phyloP scores from a whole-genome alignment of 139 green algal species.

The Picochlorum sp. region DNA sequence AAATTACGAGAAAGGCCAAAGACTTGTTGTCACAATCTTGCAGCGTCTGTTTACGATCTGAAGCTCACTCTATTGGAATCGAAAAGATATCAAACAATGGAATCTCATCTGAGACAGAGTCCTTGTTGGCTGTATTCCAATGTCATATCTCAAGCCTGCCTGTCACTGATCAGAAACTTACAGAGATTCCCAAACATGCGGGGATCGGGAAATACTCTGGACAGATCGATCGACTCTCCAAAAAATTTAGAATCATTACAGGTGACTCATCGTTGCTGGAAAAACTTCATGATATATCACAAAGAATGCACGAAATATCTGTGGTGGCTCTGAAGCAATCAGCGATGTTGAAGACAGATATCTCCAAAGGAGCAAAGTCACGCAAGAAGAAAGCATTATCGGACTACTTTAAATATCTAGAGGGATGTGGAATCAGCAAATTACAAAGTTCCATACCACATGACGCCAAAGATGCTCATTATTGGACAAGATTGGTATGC shows the following conservation, averaged over 20 bases:
- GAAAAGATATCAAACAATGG: background rate
- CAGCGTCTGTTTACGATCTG: background rate
- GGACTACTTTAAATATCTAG: constrained; percentile 51
- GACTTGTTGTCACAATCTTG: constrained; percentile 13
- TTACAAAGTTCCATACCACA: constrained; percentile 50
- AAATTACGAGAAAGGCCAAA: constrained; percentile 24
- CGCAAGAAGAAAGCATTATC: constrained; percentile 88
- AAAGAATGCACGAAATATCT: constrained; percentile 44
- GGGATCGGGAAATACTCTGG: too few species aligned
- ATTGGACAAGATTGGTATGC: constrained; percentile 37
- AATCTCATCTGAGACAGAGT: too few species aligned
- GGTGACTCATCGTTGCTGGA: too few species aligned
- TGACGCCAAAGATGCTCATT: constrained; percentile 28
- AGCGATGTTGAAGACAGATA: constrained; percentile 41
- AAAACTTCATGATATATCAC: constrained; percentile 1
- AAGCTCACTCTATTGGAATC: background rate
- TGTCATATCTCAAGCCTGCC: too few species aligned
- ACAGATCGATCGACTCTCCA: too few species aligned
- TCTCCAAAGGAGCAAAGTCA: constrained; percentile 55
- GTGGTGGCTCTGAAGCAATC: constrained; percentile 38
- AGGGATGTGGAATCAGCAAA: constrained; percentile 49
- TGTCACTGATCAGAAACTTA: too few species aligned
- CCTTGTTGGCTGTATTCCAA: too few species aligned
- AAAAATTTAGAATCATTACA: too few species aligned
- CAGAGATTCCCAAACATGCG: too few species aligned